These are phyloP conservation scores for Collybia mongolica DNA, from an alignment of 768 basidiomycete species.

Conservation along the genomic window DNA sequence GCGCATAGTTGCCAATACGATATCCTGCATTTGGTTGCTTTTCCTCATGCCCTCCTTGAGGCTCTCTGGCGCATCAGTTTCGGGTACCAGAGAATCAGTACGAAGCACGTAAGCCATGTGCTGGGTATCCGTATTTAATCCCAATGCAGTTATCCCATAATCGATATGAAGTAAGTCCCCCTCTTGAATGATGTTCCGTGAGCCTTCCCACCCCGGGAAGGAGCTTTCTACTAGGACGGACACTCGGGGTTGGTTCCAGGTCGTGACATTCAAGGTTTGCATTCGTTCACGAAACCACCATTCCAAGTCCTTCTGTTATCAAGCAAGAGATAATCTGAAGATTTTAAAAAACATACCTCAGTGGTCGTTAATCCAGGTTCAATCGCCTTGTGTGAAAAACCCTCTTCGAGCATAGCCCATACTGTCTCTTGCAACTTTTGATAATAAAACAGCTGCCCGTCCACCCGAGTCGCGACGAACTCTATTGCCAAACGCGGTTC, in stretches of 20 bases:
- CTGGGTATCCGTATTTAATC: constrained; percentile 55
- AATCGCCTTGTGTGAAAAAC: constrained; percentile 43
- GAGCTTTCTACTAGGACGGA: constrained; percentile 40
- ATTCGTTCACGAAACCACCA: constrained; percentile 59
- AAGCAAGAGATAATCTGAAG: no score
- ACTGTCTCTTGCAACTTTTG: constrained; percentile 45
- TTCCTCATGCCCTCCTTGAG: constrained; percentile 43
- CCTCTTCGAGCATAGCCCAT: constrained; percentile 54
- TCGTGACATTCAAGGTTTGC: constrained; percentile 41
- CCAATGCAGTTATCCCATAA: constrained; percentile 53
- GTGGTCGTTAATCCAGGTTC: constrained; percentile 44
- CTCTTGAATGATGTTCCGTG: constrained; percentile 36
- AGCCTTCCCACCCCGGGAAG: constrained; percentile 41
- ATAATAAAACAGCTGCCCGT: constrained; percentile 43
- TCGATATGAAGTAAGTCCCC: constrained; percentile 56
- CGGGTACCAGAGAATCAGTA: constrained; percentile 25
- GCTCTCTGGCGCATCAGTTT: constrained; percentile 40
- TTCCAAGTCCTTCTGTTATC: constrained; percentile 37
- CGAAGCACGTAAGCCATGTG: constrained; percentile 56
- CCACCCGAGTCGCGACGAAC: constrained; percentile 41
- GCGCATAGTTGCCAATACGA: constrained; percentile 41
- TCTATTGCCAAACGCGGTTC: constrained; percentile 48
- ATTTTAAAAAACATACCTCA: constrained; percentile 21
- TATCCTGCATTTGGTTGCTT: constrained; percentile 52
- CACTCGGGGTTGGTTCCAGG: constrained; percentile 55